Evolutionary conservation across 129 eudicot species (phyloP).

Genomic region (Pittosporum tobira): DNA sequence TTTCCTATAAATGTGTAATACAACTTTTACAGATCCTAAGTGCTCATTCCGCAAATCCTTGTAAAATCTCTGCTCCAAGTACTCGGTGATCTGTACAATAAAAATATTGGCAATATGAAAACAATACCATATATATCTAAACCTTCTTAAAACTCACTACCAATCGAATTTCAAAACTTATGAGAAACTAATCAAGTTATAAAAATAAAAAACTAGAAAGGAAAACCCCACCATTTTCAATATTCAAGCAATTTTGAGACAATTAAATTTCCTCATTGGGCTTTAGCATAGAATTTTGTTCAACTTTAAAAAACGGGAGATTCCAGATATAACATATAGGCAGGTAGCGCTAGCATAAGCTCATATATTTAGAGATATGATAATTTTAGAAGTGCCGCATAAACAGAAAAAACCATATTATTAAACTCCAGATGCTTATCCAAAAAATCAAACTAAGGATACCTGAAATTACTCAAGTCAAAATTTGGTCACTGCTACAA

Average conservation of each 20-base stretch:
- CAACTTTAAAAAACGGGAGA: no score
- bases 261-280: no score
- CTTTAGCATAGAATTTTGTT: no score
- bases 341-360: no score
- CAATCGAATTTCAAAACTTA: background rate
- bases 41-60: slow-evolving; percentile 65
- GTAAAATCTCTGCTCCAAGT: slow-evolving; percentile 71
- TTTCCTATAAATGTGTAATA: slow-evolving; percentile 58
- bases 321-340: no score
- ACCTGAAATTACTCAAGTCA: no score
- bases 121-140: background rate
- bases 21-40: slow-evolving; percentile 55
- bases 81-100: slow-evolving; percentile 56
- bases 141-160: background rate
- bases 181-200: no score
- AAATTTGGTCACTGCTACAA: background rate
- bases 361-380: no score
- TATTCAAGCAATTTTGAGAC: no score
- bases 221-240: no score
- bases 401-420: background rate
- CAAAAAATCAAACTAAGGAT: background rate
- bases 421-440: background rate
- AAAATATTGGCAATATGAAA: slow-evolving; percentile 4
- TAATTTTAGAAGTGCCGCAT: no score
- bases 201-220: no score